These are phyloP conservation scores for Sarocladiaceae sp. DNA, from an alignment of 2,329 filamentous ascomycete species.

Conservation along the genomic window DNA sequence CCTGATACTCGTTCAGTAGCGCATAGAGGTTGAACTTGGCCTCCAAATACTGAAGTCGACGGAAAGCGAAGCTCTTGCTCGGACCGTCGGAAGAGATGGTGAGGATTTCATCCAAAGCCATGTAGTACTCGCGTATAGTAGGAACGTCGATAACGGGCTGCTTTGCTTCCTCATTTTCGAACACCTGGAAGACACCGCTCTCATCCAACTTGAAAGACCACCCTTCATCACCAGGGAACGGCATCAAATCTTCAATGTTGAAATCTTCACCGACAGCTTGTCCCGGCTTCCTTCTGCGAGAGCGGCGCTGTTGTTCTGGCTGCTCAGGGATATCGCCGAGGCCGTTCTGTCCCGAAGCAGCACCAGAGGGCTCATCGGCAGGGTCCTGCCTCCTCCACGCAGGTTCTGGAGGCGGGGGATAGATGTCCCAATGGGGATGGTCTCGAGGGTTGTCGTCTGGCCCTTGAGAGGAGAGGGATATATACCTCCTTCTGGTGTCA, in stretches of 20 bases:
- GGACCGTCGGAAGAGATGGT: slow-evolving; percentile 91
- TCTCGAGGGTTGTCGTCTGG: slow-evolving; percentile 84
- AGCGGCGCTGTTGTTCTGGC: slow-evolving; percentile 34
- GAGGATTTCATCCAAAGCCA: slow-evolving; percentile 82
- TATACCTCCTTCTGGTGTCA: slow-evolving; percentile 83
- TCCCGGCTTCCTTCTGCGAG: slow-evolving; percentile 72
- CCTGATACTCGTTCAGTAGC: slow-evolving; percentile 92
- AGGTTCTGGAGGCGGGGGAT: slow-evolving; percentile 85
- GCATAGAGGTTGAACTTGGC: slow-evolving; percentile 95
- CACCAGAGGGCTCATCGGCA: not conserved
- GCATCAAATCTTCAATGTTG: slow-evolving; percentile 68
- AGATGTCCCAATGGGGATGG: slow-evolving; percentile 75
- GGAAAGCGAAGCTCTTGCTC: slow-evolving; percentile 94
- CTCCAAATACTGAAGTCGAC: slow-evolving; percentile 89
- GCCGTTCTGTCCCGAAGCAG: slow-evolving; percentile 8
- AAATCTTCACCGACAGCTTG: slow-evolving; percentile 92
- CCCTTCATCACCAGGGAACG: slow-evolving; percentile 63
- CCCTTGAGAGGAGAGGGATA: slow-evolving; percentile 75
- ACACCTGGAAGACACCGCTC: slow-evolving; percentile 88
- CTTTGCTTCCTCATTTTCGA: slow-evolving; percentile 58
- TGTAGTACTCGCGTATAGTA: slow-evolving; percentile 89
- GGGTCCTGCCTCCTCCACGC: slow-evolving; percentile 54
- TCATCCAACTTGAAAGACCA: slow-evolving; percentile 75
- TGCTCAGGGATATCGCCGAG: slow-evolving; percentile 10
- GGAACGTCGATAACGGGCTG: slow-evolving; percentile 77